A percentile compares a stretch with the other conserved stretches of the same genome.
These are phyloP conservation scores for Marasmius fiardii DNA, from an alignment of 1,284 basidiomycete genomes.

Conservation along the genomic window DNA sequence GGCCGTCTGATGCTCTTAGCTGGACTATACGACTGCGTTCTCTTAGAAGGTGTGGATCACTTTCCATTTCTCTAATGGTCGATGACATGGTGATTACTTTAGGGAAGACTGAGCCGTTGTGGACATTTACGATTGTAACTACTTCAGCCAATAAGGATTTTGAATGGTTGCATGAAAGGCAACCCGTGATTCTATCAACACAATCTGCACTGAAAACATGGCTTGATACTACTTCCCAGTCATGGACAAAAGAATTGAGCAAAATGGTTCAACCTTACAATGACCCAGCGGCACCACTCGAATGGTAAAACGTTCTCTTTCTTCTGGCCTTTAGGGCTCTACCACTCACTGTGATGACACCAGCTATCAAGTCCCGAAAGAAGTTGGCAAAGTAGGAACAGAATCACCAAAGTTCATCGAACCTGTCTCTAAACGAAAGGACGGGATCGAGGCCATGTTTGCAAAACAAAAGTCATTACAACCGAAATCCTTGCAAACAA, in stretches of 20 bases:
- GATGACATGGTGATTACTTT: conserved; percentile 8
- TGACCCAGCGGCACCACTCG: conserved; percentile 51
- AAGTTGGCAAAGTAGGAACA: conserved; percentile 88
- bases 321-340: background rate
- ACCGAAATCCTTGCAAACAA: background rate
- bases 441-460: conserved; percentile 90
- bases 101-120: conserved; percentile 61
- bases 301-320: conserved; percentile 51
- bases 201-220: conserved; percentile 64
- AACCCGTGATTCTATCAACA: conserved; percentile 82
- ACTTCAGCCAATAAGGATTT: conserved; percentile 69
- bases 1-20: conserved; percentile 79
- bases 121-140: conserved; percentile 90
- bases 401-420: conserved; percentile 83
- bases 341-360: background rate
- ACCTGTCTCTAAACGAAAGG: conserved; percentile 76
- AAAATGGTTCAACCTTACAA: conserved; percentile 68
- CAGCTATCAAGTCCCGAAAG: conserved; percentile 86
- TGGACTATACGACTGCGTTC: conserved; percentile 79
- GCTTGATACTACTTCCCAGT: conserved; percentile 72
- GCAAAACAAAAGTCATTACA: conserved; percentile 50
- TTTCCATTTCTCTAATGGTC: conserved; percentile 12
- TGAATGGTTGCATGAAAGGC: conserved; percentile 86
- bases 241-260: conserved; percentile 60
- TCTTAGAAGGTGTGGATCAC: conserved; percentile 50